phyloP scores from a whole-genome alignment of 345 rosid genomes.

The Draba incana region DNA sequence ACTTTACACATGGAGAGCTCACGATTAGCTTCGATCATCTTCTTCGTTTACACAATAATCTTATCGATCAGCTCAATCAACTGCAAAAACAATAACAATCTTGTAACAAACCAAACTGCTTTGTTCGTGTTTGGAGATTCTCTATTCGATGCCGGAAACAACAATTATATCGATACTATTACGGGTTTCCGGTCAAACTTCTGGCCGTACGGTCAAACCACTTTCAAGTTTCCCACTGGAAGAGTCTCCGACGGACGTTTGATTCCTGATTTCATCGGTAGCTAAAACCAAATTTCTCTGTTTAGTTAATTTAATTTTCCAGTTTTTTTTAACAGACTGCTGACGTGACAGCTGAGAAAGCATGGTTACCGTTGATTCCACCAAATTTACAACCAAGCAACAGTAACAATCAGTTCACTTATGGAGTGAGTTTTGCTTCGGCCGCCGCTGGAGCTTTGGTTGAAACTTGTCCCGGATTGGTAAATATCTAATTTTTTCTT shows the following conservation, averaged over 20 bases:
- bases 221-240: slow-evolving; percentile 26
- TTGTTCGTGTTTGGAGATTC: slow-evolving; percentile 59
- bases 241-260: slow-evolving; percentile 46
- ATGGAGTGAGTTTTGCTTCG: slow-evolving; percentile 58
- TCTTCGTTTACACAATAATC: neutral
- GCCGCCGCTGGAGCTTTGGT: slow-evolving; percentile 57
- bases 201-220: slow-evolving; percentile 49
- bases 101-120: slow-evolving; percentile 37
- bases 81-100: slow-evolving; percentile 2
- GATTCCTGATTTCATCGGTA: slow-evolving; percentile 51
- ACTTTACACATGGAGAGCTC: slow-evolving; percentile 5
- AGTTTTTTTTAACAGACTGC: neutral
- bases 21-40: slow-evolving; percentile 3
- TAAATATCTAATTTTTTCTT: neutral
- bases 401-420: slow-evolving; percentile 23
- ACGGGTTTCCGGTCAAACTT: slow-evolving; percentile 33
- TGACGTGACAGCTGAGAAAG: slow-evolving; percentile 47
- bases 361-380: slow-evolving; percentile 16
- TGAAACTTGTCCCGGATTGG: slow-evolving; percentile 42
- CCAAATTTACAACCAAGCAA: slow-evolving; percentile 51
- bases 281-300: neutral
- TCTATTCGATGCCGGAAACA: slow-evolving; percentile 50
- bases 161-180: slow-evolving; percentile 44
- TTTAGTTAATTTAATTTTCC: neutral
- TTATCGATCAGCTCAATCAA: neutral